Conservation (phyloP, 148 eudicot species). For the Amaranthus hypochondriacus region DNA sequence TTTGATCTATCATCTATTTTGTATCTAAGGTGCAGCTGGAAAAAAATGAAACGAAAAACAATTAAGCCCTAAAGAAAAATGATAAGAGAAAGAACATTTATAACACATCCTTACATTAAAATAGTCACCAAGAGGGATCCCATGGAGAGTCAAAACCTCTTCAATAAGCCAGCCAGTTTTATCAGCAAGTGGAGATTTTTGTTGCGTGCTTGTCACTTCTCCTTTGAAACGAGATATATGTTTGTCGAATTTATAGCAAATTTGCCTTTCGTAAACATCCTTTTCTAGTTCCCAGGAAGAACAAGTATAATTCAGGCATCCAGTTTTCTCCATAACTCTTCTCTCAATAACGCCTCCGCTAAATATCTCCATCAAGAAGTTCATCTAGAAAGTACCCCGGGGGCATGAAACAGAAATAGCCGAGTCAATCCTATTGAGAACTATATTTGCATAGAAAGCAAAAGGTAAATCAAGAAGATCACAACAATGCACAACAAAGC, state of each 20-base stretch:
- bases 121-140: constrained; percentile 82
- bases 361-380: constrained; percentile 80
- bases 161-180: constrained; percentile 84
- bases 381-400: constrained; percentile 37
- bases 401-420: constrained; percentile 12
- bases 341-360: constrained; percentile 66
- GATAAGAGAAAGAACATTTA: too few relatives aligned
- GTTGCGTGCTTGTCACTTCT: constrained; percentile 92
- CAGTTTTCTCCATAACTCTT: constrained; percentile 74
- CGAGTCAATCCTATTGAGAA: constrained; percentile 4
- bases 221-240: constrained; percentile 69
- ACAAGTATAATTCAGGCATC: constrained; percentile 77
- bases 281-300: constrained; percentile 86
- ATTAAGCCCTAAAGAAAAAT: constrained; percentile 4
- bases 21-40: constrained; percentile 83
- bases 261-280: constrained; percentile 69
- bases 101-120: constrained; percentile 52
- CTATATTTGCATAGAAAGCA: neutral
- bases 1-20: constrained; percentile 70
- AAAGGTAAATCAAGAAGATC: too few relatives aligned
- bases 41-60: neutral
- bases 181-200: constrained; percentile 60
- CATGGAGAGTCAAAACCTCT: constrained; percentile 92
- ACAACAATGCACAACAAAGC: too few relatives aligned
- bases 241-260: constrained; percentile 75